A percentile compares a stretch with the other conserved stretches of the same genome.
Evolutionary conservation across 73 alveolate genomes (phyloP).

Genomic region (Symbiodinium natans): DNA sequence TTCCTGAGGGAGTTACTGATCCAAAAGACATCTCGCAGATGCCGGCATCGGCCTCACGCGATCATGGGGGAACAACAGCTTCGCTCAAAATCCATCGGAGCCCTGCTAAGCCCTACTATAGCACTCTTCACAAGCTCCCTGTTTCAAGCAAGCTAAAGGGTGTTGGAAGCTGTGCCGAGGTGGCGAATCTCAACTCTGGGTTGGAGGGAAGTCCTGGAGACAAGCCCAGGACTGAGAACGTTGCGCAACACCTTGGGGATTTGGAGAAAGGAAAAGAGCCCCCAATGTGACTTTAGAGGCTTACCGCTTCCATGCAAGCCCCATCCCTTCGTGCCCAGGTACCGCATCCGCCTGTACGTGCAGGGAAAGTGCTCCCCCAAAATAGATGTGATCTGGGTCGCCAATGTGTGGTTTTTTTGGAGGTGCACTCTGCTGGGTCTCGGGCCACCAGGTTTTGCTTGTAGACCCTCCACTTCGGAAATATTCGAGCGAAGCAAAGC

Average conservation of each 20-base stretch:
- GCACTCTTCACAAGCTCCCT: too few relatives aligned
- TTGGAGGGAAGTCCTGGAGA: constrained; percentile 80
- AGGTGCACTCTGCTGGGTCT: too few relatives aligned
- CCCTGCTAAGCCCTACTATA: too few relatives aligned
- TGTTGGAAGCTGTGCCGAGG: not conserved
- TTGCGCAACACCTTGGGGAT: not conserved
- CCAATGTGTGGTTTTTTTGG: too few relatives aligned
- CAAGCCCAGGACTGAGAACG: constrained; percentile 1
- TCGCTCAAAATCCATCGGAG: too few relatives aligned
- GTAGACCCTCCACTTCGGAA: too few relatives aligned
- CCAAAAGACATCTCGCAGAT: not conserved
- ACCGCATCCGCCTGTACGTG: constrained; percentile 72
- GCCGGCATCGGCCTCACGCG: not conserved
- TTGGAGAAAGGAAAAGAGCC: too few relatives aligned
- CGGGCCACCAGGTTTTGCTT: too few relatives aligned
- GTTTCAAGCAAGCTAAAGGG: too few relatives aligned
- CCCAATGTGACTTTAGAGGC: not conserved
- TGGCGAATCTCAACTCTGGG: constrained; percentile 76
- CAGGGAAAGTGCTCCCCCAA: constrained; percentile 52
- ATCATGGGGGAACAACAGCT: not conserved
- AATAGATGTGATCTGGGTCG: not conserved
- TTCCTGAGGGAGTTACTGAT: not conserved
- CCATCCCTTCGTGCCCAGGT: not conserved
- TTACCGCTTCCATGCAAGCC: not conserved
- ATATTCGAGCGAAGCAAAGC: too few relatives aligned